Evolutionary conservation across 805 yeast species (phyloP).

Genomic region (Kuraishia piskuri): DNA sequence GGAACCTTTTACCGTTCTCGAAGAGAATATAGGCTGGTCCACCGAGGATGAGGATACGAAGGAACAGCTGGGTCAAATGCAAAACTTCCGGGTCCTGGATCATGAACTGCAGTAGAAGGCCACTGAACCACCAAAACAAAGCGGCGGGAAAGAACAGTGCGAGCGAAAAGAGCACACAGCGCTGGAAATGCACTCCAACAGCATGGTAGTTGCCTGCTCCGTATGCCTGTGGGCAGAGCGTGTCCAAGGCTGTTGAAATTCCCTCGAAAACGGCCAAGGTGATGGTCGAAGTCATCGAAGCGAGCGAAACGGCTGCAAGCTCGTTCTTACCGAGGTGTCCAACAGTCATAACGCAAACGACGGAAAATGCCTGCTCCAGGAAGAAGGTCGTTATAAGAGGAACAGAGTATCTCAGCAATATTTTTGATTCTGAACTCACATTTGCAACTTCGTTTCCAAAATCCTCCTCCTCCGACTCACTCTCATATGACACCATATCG

Average conservation of each 20-base stretch:
- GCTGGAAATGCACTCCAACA: slow-evolving; percentile 61
- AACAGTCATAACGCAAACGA: slow-evolving; percentile 72
- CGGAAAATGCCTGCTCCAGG: slow-evolving; percentile 62
- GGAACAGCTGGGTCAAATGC: slow-evolving; percentile 45
- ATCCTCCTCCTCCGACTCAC: slow-evolving; percentile 20
- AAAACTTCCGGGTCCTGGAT: slow-evolving; percentile 38
- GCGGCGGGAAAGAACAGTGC: slow-evolving; percentile 51
- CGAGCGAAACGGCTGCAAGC: slow-evolving; percentile 68
- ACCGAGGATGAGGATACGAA: slow-evolving; percentile 51
- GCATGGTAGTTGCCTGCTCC: slow-evolving; percentile 55
- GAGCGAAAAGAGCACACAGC: slow-evolving; percentile 59
- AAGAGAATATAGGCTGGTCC: slow-evolving; percentile 64
- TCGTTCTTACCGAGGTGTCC: slow-evolving; percentile 67
- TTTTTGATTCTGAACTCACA: slow-evolving; percentile 19
- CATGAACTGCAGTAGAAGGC: slow-evolving; percentile 31
- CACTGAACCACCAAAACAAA: slow-evolving; percentile 55
- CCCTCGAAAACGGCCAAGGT: slow-evolving; percentile 71
- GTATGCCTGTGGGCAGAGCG: slow-evolving; percentile 72
- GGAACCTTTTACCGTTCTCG: slow-evolving; percentile 64
- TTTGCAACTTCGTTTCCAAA: slow-evolving; percentile 20
- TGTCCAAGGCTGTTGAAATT: slow-evolving; percentile 65
- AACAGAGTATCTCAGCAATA: slow-evolving; percentile 31
- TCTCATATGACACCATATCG: neutral
- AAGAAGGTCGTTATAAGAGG: slow-evolving; percentile 63
- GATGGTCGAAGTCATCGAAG: slow-evolving; percentile 75